phyloP scores from a whole-genome alignment of 1,139 yeast genomes.

The Petasospora fabianii region DNA sequence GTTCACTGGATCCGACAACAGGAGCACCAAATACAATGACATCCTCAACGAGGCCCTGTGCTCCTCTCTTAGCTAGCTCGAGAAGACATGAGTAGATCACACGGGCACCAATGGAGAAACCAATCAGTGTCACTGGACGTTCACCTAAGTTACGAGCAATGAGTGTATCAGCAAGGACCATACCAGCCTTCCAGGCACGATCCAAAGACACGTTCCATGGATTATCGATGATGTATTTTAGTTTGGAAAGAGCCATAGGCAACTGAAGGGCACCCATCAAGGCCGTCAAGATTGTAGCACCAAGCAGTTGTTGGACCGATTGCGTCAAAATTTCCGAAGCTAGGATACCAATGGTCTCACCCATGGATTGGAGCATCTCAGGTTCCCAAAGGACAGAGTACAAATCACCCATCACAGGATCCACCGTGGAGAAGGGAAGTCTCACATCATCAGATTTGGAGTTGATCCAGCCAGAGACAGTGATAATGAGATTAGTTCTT shows the following conservation, averaged over 20 bases:
- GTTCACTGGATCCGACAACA: constrained; percentile 72
- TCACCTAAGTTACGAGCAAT: constrained; percentile 86
- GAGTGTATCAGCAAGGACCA: constrained; percentile 85
- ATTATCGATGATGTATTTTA: constrained; percentile 87
- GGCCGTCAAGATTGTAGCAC: constrained; percentile 88
- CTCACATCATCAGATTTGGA: constrained; percentile 95
- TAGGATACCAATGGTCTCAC: constrained; percentile 88
- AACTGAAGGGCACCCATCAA: constrained; percentile 93
- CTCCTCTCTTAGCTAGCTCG: constrained; percentile 83
- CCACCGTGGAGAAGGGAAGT: constrained; percentile 92
- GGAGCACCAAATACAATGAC: constrained; percentile 91
- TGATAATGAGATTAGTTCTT: constrained; percentile 81
- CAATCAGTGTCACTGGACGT: constrained; percentile 88
- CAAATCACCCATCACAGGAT: constrained; percentile 96
- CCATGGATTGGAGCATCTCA: constrained; percentile 92
- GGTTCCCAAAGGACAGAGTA: constrained; percentile 96
- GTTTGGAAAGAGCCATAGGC: constrained; percentile 87
- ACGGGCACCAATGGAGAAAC: constrained; percentile 92
- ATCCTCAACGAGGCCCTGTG: constrained; percentile 84
- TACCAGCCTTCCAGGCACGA: constrained; percentile 96
- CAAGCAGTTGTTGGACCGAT: constrained; percentile 91
- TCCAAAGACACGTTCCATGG: constrained; percentile 98
- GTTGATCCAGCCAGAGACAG: constrained; percentile 98
- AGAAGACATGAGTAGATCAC: constrained; percentile 86
- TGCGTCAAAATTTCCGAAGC: constrained; percentile 93